Evolutionary conservation across 352 stramenopile genomes (phyloP).

Genomic region (Globisporangium spinosum): DNA sequence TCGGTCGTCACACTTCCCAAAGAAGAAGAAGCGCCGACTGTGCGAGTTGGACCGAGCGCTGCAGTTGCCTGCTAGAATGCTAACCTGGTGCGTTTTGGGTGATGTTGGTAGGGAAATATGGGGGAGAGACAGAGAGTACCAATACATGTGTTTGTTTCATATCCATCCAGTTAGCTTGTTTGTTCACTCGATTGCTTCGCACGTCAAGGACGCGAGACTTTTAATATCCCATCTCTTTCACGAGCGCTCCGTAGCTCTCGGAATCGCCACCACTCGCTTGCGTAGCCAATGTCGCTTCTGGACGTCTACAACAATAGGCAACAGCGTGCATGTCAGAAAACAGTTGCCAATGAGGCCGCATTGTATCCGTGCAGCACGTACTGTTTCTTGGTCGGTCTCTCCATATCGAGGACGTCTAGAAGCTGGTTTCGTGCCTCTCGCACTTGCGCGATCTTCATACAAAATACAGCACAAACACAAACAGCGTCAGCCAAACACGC

Average conservation of each 20-base stretch:
- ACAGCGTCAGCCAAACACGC: not conserved
- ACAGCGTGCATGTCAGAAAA: not conserved
- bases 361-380: constrained; percentile 23
- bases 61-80: constrained; percentile 16
- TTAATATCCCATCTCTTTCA: constrained; percentile 81
- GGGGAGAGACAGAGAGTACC: too few species aligned
- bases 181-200: not conserved
- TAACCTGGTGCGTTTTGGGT: not conserved
- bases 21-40: not conserved
- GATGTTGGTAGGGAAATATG: not conserved
- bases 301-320: constrained; percentile 7
- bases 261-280: not conserved
- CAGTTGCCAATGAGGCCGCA: not conserved
- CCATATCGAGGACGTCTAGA: constrained; percentile 59
- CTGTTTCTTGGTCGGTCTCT: constrained; percentile 52
- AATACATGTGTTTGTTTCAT: not conserved
- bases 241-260: constrained; percentile 54
- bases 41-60: not conserved
- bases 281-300: not conserved
- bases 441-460: constrained; percentile 42
- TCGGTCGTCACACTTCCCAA: constrained; percentile 21
- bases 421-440: constrained; percentile 56
- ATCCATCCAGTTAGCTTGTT: not conserved
- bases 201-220: not conserved
- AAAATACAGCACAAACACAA: constrained; percentile 1